These are phyloP conservation scores for Phytopythium montanum DNA, from an alignment of 352 stramenopile genomes.

Conservation along the genomic window DNA sequence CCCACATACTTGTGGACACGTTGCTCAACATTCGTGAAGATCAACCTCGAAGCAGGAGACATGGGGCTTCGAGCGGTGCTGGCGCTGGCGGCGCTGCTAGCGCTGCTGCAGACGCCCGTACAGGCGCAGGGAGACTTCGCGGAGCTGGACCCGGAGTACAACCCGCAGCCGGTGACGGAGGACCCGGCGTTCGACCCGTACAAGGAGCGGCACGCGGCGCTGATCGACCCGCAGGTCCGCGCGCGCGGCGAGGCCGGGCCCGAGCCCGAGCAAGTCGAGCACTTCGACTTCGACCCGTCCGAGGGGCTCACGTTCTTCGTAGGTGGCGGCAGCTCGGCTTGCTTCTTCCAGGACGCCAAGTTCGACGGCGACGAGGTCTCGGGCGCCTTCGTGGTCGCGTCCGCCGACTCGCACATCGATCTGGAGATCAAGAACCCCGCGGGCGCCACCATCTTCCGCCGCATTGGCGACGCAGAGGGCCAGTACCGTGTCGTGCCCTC, in stretches of 20 bases:
- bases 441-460: conserved; percentile 47
- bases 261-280: conserved; percentile 31
- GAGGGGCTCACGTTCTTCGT: conserved; percentile 80
- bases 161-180: conserved; percentile 25
- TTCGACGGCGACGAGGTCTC: conserved; percentile 54
- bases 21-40: no score
- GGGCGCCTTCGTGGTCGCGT: conserved; percentile 72
- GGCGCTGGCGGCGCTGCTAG: conserved; percentile 7
- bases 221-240: conserved; percentile 10
- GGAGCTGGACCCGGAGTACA: conserved; percentile 24
- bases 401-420: conserved; percentile 68
- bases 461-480: conserved; percentile 59
- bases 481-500: conserved; percentile 63
- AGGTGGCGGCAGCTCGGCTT: conserved; percentile 30
- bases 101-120: conserved; percentile 5
- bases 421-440: conserved; percentile 71
- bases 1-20: no score
- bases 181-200: conserved; percentile 66
- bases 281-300: conserved; percentile 81
- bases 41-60: no score
- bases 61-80: not conserved
- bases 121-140: conserved; percentile 31
- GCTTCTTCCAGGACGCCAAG: conserved; percentile 77
- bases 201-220: conserved; percentile 24
- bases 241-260: conserved; percentile 13